Base-by-base conservation (phyloP, 805 yeast genomes). In the Metschnikowia lunata region DNA sequence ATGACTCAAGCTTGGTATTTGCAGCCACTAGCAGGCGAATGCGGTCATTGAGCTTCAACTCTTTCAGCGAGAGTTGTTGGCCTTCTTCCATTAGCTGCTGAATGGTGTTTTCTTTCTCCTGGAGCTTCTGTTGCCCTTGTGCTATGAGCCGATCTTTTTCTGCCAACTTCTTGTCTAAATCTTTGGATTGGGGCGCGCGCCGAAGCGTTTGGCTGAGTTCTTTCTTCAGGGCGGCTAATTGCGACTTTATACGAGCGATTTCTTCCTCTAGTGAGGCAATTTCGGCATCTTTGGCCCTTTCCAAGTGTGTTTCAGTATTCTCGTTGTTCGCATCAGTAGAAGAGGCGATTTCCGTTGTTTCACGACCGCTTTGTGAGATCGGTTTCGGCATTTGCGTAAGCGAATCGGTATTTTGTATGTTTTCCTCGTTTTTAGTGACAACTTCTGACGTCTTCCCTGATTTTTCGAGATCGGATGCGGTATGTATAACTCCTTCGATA, bases 61-160 rank as follows among this genome's bases (percentile, higher is more conserved):
- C 97, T 48, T 79, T 81, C 46, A 75, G 74, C 0, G 93, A 80
- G 32, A 88, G 63, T 23, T 75, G 78, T 49, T 84, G 82, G 4
- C 96, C 96, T 62, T 89, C 96, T 43, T 76, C 79, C 57, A 85
- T 58, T 27, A 90, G 65, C 45, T 83, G 81, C 13, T 77, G 75
- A 26, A 90, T 80, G 28, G 80, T 76, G 10, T 69, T 74, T 40
- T 89, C 87, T 67, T 69, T 83, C 54, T 62, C 78, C 55, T 50
- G 64, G 37, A 62, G 61, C 43, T 63, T 73, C 50, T 53, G 68
- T 49, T 45, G 54, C 44, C 57, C 50, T 6, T 34, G 42, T 5
- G 36, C 13, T n/a, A 43, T 36, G n/a, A 35, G 30, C 26, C 15
- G 18, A 5, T 43, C 46, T 23, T 43, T 43, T 14, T 43, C 46